phyloP scores from a whole-genome alignment of 2,329 filamentous ascomycete species.

The Epichloe bromicola region DNA sequence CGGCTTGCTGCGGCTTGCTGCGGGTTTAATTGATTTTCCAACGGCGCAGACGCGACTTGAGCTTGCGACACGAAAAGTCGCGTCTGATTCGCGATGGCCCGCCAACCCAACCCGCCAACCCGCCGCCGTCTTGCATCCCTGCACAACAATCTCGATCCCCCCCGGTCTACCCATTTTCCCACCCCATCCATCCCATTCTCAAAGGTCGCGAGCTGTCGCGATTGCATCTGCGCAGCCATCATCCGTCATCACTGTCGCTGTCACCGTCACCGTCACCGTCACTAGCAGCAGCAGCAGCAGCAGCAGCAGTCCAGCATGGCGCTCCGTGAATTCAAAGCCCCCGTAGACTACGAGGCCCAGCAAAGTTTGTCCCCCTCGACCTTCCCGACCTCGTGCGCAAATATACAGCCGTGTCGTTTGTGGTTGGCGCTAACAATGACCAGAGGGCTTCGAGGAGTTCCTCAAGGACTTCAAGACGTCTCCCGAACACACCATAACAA shows the following conservation, averaged over 20 bases:
- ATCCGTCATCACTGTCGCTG: not conserved
- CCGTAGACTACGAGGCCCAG: constrained; percentile 81
- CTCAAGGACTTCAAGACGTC: constrained; percentile 76
- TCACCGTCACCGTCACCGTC: not conserved
- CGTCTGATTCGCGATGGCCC: constrained; percentile 10
- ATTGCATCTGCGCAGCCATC: not conserved
- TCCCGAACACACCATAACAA: constrained; percentile 56
- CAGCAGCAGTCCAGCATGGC: constrained; percentile 47
- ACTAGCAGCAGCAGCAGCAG: not conserved
- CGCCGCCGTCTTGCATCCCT: constrained; percentile 11
- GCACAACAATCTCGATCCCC: constrained; percentile 6
- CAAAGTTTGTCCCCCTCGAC: constrained; percentile 43
- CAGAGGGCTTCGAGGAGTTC: constrained; percentile 78
- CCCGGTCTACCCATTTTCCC: constrained; percentile 18
- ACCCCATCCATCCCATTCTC: constrained; percentile 4
- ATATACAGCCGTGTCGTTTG: not conserved
- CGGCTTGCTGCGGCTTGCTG: not conserved
- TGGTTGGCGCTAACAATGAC: not conserved
- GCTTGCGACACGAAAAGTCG: constrained; percentile 21
- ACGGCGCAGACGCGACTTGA: constrained; percentile 12
- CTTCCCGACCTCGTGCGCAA: not conserved
- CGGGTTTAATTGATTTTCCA: constrained; percentile 9
- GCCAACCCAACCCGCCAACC: not conserved
- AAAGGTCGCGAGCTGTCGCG: constrained; percentile 9
- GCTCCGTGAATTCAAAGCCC: constrained; percentile 64